Base-by-base conservation (phyloP, 768 basidiomycete genomes). In the Podaxis sp. region DNA sequence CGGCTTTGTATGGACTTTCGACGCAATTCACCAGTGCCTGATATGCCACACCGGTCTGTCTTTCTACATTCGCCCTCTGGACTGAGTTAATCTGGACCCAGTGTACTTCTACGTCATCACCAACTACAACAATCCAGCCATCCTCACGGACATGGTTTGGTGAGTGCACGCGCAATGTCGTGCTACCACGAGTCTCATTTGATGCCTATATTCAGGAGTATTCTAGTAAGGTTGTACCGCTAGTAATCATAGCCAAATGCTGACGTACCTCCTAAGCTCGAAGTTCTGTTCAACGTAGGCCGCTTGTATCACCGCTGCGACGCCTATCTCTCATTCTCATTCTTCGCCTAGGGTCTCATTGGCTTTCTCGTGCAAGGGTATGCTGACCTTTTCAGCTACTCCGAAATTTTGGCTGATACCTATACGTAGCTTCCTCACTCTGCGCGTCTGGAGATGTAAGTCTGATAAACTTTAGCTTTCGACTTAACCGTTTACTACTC, bases 311-410 rank as follows among this genome's bases (percentile, higher is more conserved):
- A 48, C 42, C 55, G 44, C 44, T 46, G 5, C 44, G n/a, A 5
- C 15, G 5, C 13, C 9, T 6, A 9, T 49, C n/a, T 44, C 49
- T 26, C 22, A 52, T 28, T 59, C 60, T 49, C 48, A 48, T 12
- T 12, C 22, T 28, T 12, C 42, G 38, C 48, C 11, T 46, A 85
- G 84, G 83, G 81, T 3, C 76, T 85, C 54, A 82, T 83, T 52
- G 83, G 83, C 3, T 68, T 85, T n/a, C 70, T 86, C 17, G 85
- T 85, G 3, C 84, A 85, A 78, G 75, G 77, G 83, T 83, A 63
- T 19, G 73, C 57, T 46, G 36, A 15, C 13, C 33, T 42, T 52
- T 11, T 52, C 22, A 7, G 48, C 7, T 22, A 55, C 52, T 38
- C 36, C 8, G 39, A 63, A 58, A 33, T 60, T 22, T 13, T 54